Evolutionary conservation across 2,329 filamentous ascomycete species (phyloP).

Genomic region (Akanthomyces muscarius): DNA sequence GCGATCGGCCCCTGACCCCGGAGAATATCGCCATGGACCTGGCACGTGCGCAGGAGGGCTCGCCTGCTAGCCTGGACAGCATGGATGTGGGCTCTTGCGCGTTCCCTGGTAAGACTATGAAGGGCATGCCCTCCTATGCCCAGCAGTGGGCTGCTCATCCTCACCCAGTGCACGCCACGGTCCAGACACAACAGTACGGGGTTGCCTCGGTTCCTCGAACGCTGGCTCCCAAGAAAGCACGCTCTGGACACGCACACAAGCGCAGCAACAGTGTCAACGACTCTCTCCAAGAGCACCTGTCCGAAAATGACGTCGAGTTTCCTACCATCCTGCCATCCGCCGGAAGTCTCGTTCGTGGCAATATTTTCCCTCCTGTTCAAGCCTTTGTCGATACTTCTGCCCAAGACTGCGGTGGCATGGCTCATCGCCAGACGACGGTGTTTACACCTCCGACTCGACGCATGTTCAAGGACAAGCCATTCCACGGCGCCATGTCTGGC

Average conservation of each 20-base stretch:
- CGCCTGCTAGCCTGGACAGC: slow-evolving; percentile 56
- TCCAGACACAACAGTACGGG: slow-evolving; percentile 39
- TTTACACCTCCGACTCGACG: slow-evolving; percentile 38
- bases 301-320: slow-evolving; percentile 54
- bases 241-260: slow-evolving; percentile 63
- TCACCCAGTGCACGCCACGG: slow-evolving; percentile 29
- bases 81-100: slow-evolving; percentile 61
- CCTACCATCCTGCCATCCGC: slow-evolving; percentile 64
- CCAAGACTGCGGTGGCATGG: slow-evolving; percentile 42
- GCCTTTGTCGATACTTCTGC: slow-evolving; percentile 69
- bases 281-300: slow-evolving; percentile 67
- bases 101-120: slow-evolving; percentile 52
- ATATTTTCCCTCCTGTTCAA: slow-evolving; percentile 75
- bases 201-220: slow-evolving; percentile 55
- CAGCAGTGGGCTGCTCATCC: slow-evolving; percentile 53
- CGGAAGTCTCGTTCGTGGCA: slow-evolving; percentile 83
- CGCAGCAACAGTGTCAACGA: slow-evolving; percentile 85
- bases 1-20: slow-evolving; percentile 45
- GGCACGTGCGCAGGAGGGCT: slow-evolving; percentile 30
- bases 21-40: slow-evolving; percentile 30
- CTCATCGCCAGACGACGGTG: slow-evolving; percentile 51
- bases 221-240: slow-evolving; percentile 55
- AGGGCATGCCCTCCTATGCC: slow-evolving; percentile 36
- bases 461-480: slow-evolving; percentile 45
- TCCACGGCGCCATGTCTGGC: slow-evolving; percentile 58